These are phyloP conservation scores for Ceratocystis harringtonii DNA, from an alignment of 2,329 filamentous ascomycete genomes.

Conservation along the genomic window DNA sequence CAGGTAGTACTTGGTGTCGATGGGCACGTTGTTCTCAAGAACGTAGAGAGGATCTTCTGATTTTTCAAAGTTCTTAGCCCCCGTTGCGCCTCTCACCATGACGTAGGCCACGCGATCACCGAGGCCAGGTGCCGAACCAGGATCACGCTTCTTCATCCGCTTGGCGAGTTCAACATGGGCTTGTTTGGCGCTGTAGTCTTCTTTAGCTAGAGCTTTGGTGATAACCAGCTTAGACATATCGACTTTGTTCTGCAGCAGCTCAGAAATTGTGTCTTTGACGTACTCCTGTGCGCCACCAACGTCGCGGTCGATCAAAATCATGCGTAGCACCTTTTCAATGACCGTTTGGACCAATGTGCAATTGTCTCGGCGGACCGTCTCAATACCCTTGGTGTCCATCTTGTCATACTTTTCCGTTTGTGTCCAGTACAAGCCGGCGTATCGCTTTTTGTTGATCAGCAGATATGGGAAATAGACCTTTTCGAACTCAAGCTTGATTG, in stretches of 20 bases:
- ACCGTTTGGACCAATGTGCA: constrained; percentile 91
- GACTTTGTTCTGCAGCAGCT: constrained; percentile 90
- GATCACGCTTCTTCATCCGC: constrained; percentile 93
- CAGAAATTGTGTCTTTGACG: constrained; percentile 89
- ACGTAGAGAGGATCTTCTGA: constrained; percentile 96
- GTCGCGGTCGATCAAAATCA: constrained; percentile 89
- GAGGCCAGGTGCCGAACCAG: constrained; percentile 78
- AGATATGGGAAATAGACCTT: constrained; percentile 98
- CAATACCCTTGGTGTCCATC: constrained; percentile 99
- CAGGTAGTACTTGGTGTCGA: constrained; percentile 96
- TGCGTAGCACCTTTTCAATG: constrained; percentile 88
- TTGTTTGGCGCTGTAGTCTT: constrained; percentile 70
- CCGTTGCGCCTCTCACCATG: constrained; percentile 80
- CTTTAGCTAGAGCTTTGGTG: constrained; percentile 88
- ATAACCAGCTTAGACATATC: constrained; percentile 99
- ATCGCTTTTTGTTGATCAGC: constrained; percentile 99
- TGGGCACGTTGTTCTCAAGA: constrained; percentile 91
- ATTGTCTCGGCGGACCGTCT: constrained; percentile 94
- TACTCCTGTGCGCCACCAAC: constrained; percentile 89
- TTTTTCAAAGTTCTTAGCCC: constrained; percentile 90
- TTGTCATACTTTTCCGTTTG: constrained; percentile 91
- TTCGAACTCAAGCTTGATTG: constrained; percentile 98
- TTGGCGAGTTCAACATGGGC: constrained; percentile 90
- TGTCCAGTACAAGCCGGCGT: constrained; percentile 96
- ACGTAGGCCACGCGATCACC: constrained; percentile 97